phyloP scores from a whole-genome alignment of 2,329 filamentous ascomycete species.

The Xylariaceae sp. region DNA sequence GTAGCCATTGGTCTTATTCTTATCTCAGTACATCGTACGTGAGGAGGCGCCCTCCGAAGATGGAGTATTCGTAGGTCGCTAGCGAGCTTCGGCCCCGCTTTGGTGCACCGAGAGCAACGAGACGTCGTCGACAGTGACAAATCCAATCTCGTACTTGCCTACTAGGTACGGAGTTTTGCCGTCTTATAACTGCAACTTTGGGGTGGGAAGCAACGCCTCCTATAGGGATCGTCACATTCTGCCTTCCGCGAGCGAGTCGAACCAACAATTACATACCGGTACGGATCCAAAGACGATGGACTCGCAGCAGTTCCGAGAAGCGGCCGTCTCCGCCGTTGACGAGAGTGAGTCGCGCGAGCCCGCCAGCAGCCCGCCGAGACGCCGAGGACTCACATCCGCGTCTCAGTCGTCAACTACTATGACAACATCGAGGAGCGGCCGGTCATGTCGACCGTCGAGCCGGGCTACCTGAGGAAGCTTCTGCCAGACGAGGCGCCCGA shows the following conservation, averaged over 20 bases:
- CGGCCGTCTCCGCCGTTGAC: slow-evolving; percentile 71
- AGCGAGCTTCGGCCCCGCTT: no score
- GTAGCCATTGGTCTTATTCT: no score
- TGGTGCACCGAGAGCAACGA: no score
- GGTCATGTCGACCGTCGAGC: slow-evolving; percentile 70
- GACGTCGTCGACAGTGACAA: no score
- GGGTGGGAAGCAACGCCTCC: no score
- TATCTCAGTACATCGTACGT: no score
- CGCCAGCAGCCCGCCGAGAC: not conserved
- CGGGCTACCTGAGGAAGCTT: slow-evolving; percentile 76
- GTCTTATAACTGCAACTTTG: no score
- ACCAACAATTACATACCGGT: not conserved
- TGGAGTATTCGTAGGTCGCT: no score
- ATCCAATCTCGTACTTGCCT: no score
- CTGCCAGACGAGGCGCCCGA: slow-evolving; percentile 61
- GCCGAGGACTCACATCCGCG: slow-evolving; percentile 4
- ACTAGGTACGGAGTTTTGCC: no score
- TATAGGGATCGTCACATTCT: not conserved
- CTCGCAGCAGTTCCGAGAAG: slow-evolving; percentile 66
- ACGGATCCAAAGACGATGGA: slow-evolving; percentile 51
- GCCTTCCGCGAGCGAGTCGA: not conserved
- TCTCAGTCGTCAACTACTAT: slow-evolving; percentile 73
- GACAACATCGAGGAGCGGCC: slow-evolving; percentile 61
- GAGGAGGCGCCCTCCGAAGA: no score
- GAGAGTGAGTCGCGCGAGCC: slow-evolving; percentile 54